Base-by-base conservation (phyloP, 1,139 yeast genomes). In the Candida tetrigidarum region DNA sequence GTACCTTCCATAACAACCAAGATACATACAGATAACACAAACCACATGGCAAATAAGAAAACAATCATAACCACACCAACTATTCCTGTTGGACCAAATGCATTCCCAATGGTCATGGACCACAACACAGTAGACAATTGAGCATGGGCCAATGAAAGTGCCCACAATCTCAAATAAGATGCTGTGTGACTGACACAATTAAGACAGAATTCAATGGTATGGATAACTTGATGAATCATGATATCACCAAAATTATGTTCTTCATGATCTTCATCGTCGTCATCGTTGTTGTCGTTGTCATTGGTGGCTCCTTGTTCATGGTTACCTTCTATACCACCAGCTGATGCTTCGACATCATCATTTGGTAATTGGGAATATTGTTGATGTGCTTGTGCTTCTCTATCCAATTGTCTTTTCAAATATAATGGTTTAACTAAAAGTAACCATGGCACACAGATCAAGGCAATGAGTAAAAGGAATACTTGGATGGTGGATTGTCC, bases 1-100 rank as follows among this genome's bases (percentile, higher is more conserved):
- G 95, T 86, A 54, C 95, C 95, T 66, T 86, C 95, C 95, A 86
- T 86, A 43, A 83, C 68, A 22, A 86, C 95, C 62, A 86, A 74
- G 51, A 86, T 85, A 57, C 81, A 80, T 25, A 85, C 86, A 0
- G 93, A 84, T 54, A 86, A 69, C 4, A 77, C 76, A 63, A 86
- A 85, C 95, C 95, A 86, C 86, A 86, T 80, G 37, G 82, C 89
- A 63, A 86, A 86, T 58, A 85, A 68, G 18, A 79, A 65, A 43
- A 86, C 87, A 11, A 80, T 71, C 67, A 72, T 71, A 39, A 78
- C 46, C 2, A 77, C 72, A 26, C 85, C 86, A 7, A 66, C 56
- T 14, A 67, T 39, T 2, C 86, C 86, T 7, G 81, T 71, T 30
- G 66, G 51, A 9, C 80, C 80, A 56, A 77, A 77, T 2, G 81